phyloP scores from a whole-genome alignment of 2,329 filamentous ascomycete species.

The Fusarium buxicola region DNA sequence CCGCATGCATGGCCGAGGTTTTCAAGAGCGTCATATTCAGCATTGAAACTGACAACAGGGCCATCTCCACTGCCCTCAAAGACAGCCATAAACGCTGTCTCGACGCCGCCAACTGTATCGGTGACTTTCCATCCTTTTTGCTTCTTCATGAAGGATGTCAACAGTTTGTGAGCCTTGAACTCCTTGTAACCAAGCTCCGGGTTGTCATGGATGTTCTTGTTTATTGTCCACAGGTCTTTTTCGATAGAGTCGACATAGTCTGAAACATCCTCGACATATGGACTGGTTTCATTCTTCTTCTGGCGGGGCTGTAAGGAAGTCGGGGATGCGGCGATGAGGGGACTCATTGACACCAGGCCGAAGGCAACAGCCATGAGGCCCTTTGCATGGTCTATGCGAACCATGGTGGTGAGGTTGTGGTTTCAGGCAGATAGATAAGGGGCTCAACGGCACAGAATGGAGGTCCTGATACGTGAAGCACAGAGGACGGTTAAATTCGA shows the following conservation, averaged over 20 bases:
- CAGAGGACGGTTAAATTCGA: too few species aligned
- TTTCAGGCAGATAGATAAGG: too few species aligned
- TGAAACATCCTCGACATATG: slow-evolving; percentile 25
- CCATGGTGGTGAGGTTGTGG: slow-evolving; percentile 7
- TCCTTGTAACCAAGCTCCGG: slow-evolving; percentile 59
- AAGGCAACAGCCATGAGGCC: slow-evolving; percentile 20
- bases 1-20: slow-evolving; percentile 37
- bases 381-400: slow-evolving; percentile 2
- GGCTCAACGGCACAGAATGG: too few species aligned
- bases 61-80: slow-evolving; percentile 53
- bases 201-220: slow-evolving; percentile 57
- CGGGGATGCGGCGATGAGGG: background rate
- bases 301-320: slow-evolving; percentile 7
- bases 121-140: slow-evolving; percentile 55
- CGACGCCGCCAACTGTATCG: slow-evolving; percentile 54
- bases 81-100: slow-evolving; percentile 58
- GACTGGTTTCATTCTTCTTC: slow-evolving; percentile 29
- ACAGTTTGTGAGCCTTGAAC: slow-evolving; percentile 54
- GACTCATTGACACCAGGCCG: slow-evolving; percentile 7
- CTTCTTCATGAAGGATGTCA: slow-evolving; percentile 53
- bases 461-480: too few species aligned
- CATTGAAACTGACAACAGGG: slow-evolving; percentile 57
- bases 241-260: slow-evolving; percentile 32
- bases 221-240: slow-evolving; percentile 46
- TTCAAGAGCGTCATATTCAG: slow-evolving; percentile 49